Base-by-base conservation (phyloP, 2,329 filamentous ascomycete genomes). In the Talaromyces sp. region DNA sequence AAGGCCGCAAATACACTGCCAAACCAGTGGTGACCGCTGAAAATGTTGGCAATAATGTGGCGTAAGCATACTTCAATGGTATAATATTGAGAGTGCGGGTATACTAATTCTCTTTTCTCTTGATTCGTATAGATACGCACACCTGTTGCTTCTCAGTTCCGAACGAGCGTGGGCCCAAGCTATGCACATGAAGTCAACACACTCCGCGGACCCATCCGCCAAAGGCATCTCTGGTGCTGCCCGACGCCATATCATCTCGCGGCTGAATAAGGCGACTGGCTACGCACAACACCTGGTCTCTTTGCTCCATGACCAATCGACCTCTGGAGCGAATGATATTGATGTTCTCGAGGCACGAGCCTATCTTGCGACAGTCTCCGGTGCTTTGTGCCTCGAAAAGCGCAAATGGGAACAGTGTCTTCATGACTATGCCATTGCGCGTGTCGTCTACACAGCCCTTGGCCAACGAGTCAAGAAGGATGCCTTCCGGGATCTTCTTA, bases 131-230 rank as follows among this genome's bases (percentile, higher is more conserved):
- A 95, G 90, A 73, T 90, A 86, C 74, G 83, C 87, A 44, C 82
- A 88, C 61, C 80, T 97, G n/a, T 80, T 93, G 29, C 81, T 99
- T 51, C 85, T 97, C 66, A 89, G 86, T 35, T 86, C 92, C 55
- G 94, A 99, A 77, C 85, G 94, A 59, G 90, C 92, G 47, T 97
- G 91, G 90, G 93, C 94, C 33, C 88, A 96, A 72, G 93, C 92
- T 52, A 95, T 97, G 91, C 86, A 89, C 69, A 91, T 97, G 82
- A 97, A 96, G 75, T 84, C 90, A 3, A 79, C 85, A 17, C 90
- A 95, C 70, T 84, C 89, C 35, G 83, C 89, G 63, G 90, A 94
- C 64, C 86, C 87, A 55, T 78, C 80, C 33, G 76, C 80, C 47
- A 89, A 90, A 71, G 87, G 86, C 44, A 88, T 96, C 58, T 84